Base-by-base conservation (phyloP, 148 eudicot species). In the Salicornia ramosissima region DNA sequence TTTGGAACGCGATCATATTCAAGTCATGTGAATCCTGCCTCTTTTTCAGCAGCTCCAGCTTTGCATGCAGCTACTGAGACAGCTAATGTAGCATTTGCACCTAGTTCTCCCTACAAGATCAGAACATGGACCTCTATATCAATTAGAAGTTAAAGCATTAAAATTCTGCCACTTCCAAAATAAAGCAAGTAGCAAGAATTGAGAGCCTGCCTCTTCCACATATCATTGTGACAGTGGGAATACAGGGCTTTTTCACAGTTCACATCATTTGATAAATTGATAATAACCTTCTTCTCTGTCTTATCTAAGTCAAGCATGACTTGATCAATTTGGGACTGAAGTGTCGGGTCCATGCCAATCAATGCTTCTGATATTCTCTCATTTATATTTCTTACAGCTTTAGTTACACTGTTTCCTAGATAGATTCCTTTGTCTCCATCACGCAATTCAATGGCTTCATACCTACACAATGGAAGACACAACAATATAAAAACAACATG, bases 11-110 rank as follows among this genome's bases (percentile, higher is more conserved):
- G 65, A 57, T 40, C 22, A 49, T 59, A 58, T 45, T 43, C 54
- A 65, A 18, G 72, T 67, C 56, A 65, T 31, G 53, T 71, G 67
- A 70, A 74, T 14, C 80, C 21, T 81, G 71, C 97, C 90, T 94
- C 97, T 71, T 94, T 90, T 76, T 90, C 96, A 75, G 97, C 92
- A 76, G 98, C 98, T 74, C 98, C 98, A 62, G 98, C 98, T 86
- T 78, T 90, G 85, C 98, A 94, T 82, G 96, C 97, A 80, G 98
- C 98, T 71, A 94, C 81, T 59, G 98, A 94, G 51, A 93, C 98
- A 2, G 98, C 97, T 64, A 94, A 71, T 68, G 88, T 94, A 69
- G 97, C 97, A 83, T 90, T 94, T 66, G 92, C 97, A 64, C 98
- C 98, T 64, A 94, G 97, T 80, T 94, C 98, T 56, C 96, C 89